Evolutionary conservation across 257 asterid genomes (phyloP).

Genomic region (Solanum bukasovii): DNA sequence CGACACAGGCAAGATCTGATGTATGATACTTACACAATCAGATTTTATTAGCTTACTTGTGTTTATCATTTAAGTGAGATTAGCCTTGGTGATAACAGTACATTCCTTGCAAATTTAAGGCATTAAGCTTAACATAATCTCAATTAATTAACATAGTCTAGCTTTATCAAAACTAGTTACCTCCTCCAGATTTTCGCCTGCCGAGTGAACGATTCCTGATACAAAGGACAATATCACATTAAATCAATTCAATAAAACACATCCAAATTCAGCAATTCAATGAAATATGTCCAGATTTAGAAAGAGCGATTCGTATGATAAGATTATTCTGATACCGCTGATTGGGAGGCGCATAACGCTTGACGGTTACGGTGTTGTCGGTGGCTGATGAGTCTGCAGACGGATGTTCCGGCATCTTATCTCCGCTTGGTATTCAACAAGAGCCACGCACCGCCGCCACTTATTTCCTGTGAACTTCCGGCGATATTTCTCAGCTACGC

Average conservation of each 20-base stretch:
- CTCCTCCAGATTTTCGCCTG: conserved; percentile 95
- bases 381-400: conserved; percentile 45
- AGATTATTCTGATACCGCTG: conserved; percentile 42
- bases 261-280: background rate
- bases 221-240: conserved; percentile 5
- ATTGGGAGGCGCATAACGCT: conserved; percentile 90
- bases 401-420: conserved; percentile 64
- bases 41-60: background rate
- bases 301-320: background rate
- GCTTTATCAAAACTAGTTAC: conserved; percentile 18
- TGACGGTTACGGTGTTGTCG: conserved; percentile 50
- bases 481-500: background rate
- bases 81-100: background rate
- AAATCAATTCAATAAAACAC: background rate
- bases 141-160: background rate
- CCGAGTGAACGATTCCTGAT: conserved; percentile 80
- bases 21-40: background rate
- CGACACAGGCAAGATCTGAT: background rate
- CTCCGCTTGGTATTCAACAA: background rate
- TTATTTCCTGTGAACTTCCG: background rate
- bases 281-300: background rate
- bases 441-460: conserved; percentile 2
- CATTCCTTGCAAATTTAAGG: background rate
- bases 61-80: background rate
- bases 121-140: background rate